Percentiles rank a stretch among this genome's conserved stretches.
These are phyloP conservation scores for Sphagnum fallax DNA, from an alignment of 228 moss, liverwort and hornwort species.

Conservation along the genomic window DNA sequence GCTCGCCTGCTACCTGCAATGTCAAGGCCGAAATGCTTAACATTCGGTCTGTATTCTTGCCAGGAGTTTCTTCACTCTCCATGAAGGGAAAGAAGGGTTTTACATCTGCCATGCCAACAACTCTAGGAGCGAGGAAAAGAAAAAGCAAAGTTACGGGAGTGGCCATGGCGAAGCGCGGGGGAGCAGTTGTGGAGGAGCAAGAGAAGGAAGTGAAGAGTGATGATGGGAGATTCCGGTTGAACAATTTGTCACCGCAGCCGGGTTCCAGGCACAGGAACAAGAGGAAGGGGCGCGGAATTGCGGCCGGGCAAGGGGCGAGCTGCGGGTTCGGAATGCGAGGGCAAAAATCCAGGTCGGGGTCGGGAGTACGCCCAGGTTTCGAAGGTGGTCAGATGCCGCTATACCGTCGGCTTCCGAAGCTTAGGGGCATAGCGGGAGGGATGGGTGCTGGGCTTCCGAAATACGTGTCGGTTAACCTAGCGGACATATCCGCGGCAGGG, in stretches of 20 bases:
- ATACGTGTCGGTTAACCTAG: conserved; percentile 73
- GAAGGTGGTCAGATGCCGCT: conserved; percentile 91
- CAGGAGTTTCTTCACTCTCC: too few relatives aligned
- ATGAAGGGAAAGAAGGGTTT: too few relatives aligned
- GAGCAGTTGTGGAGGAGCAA: too few relatives aligned
- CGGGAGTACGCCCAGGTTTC: conserved; percentile 84
- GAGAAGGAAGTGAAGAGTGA: conserved; percentile 16
- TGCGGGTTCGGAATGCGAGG: conserved; percentile 95
- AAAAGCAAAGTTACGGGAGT: too few relatives aligned
- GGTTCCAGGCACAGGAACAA: conserved; percentile 89
- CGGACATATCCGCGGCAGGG: conserved; percentile 48
- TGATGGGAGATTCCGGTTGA: conserved; percentile 64
- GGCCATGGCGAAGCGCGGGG: too few relatives aligned
- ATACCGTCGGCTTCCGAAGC: conserved; percentile 77
- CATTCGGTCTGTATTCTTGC: too few relatives aligned
- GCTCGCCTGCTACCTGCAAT: too few relatives aligned
- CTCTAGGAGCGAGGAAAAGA: too few relatives aligned
- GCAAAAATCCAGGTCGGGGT: conserved; percentile 87
- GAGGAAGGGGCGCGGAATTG: conserved; percentile 91
- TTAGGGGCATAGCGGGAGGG: conserved; percentile 84
- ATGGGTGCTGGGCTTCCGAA: conserved; percentile 92
- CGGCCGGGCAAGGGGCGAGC: conserved; percentile 86
- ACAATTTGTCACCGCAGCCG: conserved; percentile 75
- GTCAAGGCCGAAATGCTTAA: too few relatives aligned
- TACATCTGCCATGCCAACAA: too few relatives aligned